Evolutionary conservation across 345 rosid genomes (phyloP).

Genomic region (Viola odorata): DNA sequence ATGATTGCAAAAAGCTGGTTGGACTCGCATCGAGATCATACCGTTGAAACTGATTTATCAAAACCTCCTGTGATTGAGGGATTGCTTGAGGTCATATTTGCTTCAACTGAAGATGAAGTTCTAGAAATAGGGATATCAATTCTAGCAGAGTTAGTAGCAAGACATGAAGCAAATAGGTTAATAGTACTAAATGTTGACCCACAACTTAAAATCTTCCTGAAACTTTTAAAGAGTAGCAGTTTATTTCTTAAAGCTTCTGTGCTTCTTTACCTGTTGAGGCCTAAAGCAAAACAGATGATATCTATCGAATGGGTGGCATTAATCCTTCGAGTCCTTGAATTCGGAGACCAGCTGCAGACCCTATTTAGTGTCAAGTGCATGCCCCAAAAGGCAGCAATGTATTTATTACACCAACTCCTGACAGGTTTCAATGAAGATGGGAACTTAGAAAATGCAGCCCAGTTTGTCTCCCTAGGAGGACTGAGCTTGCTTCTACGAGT

Average conservation of each 20-base stretch:
- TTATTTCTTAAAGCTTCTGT: conserved; percentile 56
- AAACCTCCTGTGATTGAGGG: conserved; percentile 41
- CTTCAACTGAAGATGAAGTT: conserved; percentile 49
- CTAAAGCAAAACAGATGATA: conserved; percentile 60
- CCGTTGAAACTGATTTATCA: conserved; percentile 29
- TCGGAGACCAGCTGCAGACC: conserved; percentile 53
- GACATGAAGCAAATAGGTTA: conserved; percentile 28
- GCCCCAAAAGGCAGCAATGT: conserved; percentile 52
- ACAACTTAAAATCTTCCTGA: conserved; percentile 47
- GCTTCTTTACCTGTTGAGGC: conserved; percentile 50
- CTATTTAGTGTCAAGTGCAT: conserved; percentile 43
- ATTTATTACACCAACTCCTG: conserved; percentile 51
- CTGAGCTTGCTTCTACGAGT: conserved; percentile 31
- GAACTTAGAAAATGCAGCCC: conserved; percentile 53
- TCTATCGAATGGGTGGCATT: conserved; percentile 53
- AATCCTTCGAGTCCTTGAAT: conserved; percentile 53
- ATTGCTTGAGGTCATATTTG: conserved; percentile 46
- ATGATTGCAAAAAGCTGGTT: conserved; percentile 43
- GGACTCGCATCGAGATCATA: conserved; percentile 33
- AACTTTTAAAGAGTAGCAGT: conserved; percentile 44
- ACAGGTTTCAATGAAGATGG: conserved; percentile 53
- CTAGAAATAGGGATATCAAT: conserved; percentile 48
- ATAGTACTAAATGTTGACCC: conserved; percentile 44
- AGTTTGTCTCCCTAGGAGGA: conserved; percentile 51
- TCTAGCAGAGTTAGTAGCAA: conserved; percentile 38